Evolutionary conservation across 1,284 basidiomycete species (phyloP).

Genomic region (Sporisorium sorghi): DNA sequence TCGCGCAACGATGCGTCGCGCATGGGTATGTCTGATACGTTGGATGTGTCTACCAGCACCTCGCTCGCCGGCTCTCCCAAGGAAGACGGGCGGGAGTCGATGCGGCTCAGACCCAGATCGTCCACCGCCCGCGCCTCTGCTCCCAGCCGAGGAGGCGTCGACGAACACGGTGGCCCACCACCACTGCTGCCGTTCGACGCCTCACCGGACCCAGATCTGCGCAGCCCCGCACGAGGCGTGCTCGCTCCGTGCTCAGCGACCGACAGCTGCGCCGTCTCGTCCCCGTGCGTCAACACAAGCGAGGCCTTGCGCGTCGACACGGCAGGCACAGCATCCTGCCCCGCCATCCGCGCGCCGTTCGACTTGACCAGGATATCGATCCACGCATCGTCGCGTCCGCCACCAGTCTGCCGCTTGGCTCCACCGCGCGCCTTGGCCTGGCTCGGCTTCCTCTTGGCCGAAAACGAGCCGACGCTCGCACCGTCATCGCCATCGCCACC

Average conservation of each 20-base stretch:
- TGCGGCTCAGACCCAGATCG: conserved; percentile 2
- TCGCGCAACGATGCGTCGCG: conserved; percentile 17
- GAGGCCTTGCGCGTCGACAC: conserved; percentile 7
- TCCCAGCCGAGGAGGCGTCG: conserved; percentile 28
- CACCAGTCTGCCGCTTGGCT: conserved; percentile 21
- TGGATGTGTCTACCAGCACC: not conserved
- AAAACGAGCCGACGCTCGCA: conserved; percentile 10
- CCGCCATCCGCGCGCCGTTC: conserved; percentile 41
- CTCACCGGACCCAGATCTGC: conserved; percentile 10
- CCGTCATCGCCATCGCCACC: conserved; percentile 10
- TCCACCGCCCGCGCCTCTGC: conserved; percentile 11
- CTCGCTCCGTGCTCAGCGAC: conserved; percentile 7
- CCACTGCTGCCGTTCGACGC: not conserved
- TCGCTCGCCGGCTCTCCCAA: not conserved
- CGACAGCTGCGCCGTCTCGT: conserved; percentile 26
- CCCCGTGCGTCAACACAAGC: conserved; percentile 13
- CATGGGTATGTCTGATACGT: conserved; percentile 5
- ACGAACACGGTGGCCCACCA: conserved; percentile 19
- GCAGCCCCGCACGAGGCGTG: conserved; percentile 13
- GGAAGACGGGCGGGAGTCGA: conserved; percentile 1
- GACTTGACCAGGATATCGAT: conserved; percentile 55
- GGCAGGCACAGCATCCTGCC: conserved; percentile 44
- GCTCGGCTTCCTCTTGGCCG: conserved; percentile 6
- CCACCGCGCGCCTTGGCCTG: conserved; percentile 11
- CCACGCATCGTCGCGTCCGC: conserved; percentile 48